Percentiles rank a stretch among this genome's conserved stretches.
Conservation (phyloP, 306 rosid genomes). For the Vachellia pachyceras region DNA sequence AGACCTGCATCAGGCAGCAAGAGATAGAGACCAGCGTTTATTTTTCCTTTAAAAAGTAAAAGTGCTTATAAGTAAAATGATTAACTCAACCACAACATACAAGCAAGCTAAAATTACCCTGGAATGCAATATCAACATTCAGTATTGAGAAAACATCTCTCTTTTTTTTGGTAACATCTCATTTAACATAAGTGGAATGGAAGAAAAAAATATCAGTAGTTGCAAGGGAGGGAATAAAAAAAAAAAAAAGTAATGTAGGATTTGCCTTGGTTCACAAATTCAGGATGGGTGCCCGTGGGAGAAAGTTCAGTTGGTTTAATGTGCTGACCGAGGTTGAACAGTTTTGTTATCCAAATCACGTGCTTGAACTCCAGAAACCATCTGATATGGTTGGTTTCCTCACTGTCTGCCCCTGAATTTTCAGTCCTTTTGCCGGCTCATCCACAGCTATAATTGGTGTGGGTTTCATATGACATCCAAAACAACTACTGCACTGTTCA, state of each 20-base stretch:
- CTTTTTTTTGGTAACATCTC: background rate
- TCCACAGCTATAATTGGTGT: conserved; percentile 95
- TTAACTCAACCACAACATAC: background rate
- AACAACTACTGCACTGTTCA: conserved; percentile 99
- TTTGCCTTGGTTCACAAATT: conserved; percentile 86
- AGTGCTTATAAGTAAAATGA: background rate
- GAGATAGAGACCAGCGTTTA: conserved; percentile 28
- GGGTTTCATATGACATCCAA: conserved; percentile 93
- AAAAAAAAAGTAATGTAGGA: conserved; percentile 20
- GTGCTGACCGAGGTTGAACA: conserved; percentile 80
- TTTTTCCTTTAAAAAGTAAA: background rate
- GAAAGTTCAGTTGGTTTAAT: conserved; percentile 62
- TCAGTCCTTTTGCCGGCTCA: conserved; percentile 89
- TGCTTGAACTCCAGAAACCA: conserved; percentile 96
- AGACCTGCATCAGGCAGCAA: conserved; percentile 61
- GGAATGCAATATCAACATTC: background rate
- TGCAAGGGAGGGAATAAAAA: conserved; percentile 24
- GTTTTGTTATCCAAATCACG: conserved; percentile 83
- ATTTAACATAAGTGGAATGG: conserved; percentile 28
- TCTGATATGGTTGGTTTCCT: conserved; percentile 71
- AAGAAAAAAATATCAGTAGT: conserved; percentile 29
- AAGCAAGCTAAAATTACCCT: background rate
- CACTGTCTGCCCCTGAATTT: conserved; percentile 75
- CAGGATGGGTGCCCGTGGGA: conserved; percentile 56
- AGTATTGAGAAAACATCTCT: conserved; percentile 1